Percentiles rank a stretch among this genome's conserved stretches.
phyloP scores from a whole-genome alignment of 1,139 yeast species.

The Cylindricascospora bacillispora region DNA sequence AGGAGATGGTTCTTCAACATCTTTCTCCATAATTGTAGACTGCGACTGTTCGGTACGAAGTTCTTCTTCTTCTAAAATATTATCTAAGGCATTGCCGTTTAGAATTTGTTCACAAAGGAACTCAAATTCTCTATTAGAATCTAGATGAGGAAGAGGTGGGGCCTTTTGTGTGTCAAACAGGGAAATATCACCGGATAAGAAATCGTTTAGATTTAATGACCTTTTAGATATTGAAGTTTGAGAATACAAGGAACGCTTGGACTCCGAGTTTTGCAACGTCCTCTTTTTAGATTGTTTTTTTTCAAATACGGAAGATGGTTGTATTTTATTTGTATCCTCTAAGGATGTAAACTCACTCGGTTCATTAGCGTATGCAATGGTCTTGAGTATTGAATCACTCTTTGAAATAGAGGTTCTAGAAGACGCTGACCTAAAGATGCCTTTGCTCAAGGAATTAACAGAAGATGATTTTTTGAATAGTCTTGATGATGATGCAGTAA shows the following conservation, averaged over 20 bases:
- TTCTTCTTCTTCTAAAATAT: conserved; percentile 18
- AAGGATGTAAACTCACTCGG: too few species aligned
- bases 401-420: too few species aligned
- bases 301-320: conserved; percentile 10
- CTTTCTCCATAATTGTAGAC: too few species aligned
- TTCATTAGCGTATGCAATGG: too few species aligned
- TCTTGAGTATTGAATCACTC: too few species aligned
- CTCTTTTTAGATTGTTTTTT: conserved; percentile 6
- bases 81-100: conserved; percentile 19
- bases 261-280: conserved; percentile 22
- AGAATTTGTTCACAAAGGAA: conserved; percentile 21
- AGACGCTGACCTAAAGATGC: too few species aligned
- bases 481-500: conserved; percentile 20
- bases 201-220: conserved; percentile 24
- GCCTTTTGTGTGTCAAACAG: conserved; percentile 4
- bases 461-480: conserved; percentile 11
- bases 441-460: not conserved
- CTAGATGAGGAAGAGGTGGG: conserved; percentile 14
- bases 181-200: conserved; percentile 9
- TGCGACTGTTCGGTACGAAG: too few species aligned
- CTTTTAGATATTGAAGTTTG: conserved; percentile 25
- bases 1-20: too few species aligned
- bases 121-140: conserved; percentile 20
- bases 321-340: too few species aligned
- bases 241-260: conserved; percentile 25